Evolutionary conservation across 164 flowering plant species (phyloP), one percentile per base, ranked within the genome.

Genomic region (Magnolia officinalis): DNA sequence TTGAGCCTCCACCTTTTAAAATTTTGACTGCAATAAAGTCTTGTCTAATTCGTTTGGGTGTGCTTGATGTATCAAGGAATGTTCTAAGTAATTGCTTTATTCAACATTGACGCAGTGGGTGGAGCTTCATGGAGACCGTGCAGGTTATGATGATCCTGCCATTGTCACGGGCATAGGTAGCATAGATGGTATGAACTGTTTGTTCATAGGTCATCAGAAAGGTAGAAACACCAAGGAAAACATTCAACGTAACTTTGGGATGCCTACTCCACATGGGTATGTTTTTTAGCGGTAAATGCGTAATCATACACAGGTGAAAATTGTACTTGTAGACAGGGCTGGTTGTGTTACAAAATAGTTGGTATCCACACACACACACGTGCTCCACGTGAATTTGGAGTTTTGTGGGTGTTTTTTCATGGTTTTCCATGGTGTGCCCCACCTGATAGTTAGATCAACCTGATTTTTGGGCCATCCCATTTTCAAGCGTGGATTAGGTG

Each of bases 241-340:
- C 78, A 91, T 96, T 72, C 77, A 85, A 71, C 93, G 98, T n/a
- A 96, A 96, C 83, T 96, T 96, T 87, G 99, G 97, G 73, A 96
- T 96, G 99, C 99, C 99, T 83, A 94, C 98, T 78, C 99, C 99
- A 19, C 98, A 96, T 80, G 99, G 99, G 98, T 96, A 89, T 83
- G 87, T 75, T 7, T 37, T 37, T 37, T 5, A 5, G 45, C 0
- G 45, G 45, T 37, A 37, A 5, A 37, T 37, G 45, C 45, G 45
- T 18, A 69, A 71, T 52, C 72, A 69, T 37, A 14, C 70, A 24
- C 63, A 3, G 45, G 45, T 50, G n/a, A 51, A 50, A 63, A 14
- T 65, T 13, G 13, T 11, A 10, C 59, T 26, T 31, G 26, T 74
- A 26, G 58, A 20, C 20, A 64, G 29, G 16, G 37, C 59, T 73